Conservation (phyloP, 495 filamentous ascomycete genomes). For the Tuber microsphaerosporum region DNA sequence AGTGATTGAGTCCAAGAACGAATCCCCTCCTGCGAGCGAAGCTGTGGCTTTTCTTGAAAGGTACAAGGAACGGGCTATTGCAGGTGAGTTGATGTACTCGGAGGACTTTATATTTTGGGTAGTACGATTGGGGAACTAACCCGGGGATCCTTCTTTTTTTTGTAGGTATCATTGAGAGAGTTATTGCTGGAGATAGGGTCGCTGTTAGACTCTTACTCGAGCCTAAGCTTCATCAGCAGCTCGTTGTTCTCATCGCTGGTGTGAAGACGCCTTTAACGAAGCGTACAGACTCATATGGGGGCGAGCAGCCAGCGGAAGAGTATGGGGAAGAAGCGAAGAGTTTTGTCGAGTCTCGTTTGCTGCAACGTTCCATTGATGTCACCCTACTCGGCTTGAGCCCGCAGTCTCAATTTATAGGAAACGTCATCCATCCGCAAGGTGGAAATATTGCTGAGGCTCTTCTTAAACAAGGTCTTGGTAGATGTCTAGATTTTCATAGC, state of each 20-base stretch:
- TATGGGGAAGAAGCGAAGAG: slow-evolving; percentile 76
- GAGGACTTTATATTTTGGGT: neutral
- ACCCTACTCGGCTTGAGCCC: slow-evolving; percentile 77
- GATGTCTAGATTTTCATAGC: slow-evolving; percentile 90
- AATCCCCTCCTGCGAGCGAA: slow-evolving; percentile 52
- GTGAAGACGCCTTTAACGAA: slow-evolving; percentile 79
- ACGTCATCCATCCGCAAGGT: slow-evolving; percentile 62
- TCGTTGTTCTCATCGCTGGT: slow-evolving; percentile 77
- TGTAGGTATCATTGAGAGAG: slow-evolving; percentile 66
- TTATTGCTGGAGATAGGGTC: slow-evolving; percentile 82
- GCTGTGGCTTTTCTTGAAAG: slow-evolving; percentile 64
- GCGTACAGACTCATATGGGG: slow-evolving; percentile 67
- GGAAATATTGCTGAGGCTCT: slow-evolving; percentile 87
- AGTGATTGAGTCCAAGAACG: slow-evolving; percentile 67
- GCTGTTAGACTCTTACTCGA: slow-evolving; percentile 71
- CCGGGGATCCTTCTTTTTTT: neutral
- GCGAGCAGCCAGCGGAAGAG: slow-evolving; percentile 75
- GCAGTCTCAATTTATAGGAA: slow-evolving; percentile 73
- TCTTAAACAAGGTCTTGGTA: slow-evolving; percentile 76
- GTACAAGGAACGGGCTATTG: slow-evolving; percentile 68
- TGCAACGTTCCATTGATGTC: slow-evolving; percentile 77
- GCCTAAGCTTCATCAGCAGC: slow-evolving; percentile 73
- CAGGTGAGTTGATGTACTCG: slow-evolving; percentile 47
- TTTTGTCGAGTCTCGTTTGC: slow-evolving; percentile 74
- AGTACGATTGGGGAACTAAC: slow-evolving; percentile 19